These are phyloP conservation scores for Gypsophila paniculata DNA, from an alignment of 179 eudicot species.

Conservation along the genomic window DNA sequence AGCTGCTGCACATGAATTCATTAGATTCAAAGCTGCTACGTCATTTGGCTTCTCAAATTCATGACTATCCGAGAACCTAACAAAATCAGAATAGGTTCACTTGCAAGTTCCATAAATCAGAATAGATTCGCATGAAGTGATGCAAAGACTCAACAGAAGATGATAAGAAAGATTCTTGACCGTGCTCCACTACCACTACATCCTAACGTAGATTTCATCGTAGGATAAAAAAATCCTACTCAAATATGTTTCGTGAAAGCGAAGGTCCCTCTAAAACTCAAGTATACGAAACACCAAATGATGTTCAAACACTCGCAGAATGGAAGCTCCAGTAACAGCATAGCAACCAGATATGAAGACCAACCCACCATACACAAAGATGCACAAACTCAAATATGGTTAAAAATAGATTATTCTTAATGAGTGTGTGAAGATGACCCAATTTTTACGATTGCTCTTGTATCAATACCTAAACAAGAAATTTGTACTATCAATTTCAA, in stretches of 20 bases:
- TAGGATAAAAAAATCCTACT: constrained; percentile 1
- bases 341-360: neutral
- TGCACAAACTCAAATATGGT: neutral
- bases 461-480: neutral
- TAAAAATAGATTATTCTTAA: neutral
- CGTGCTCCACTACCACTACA: neutral
- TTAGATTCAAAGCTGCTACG: constrained; percentile 72
- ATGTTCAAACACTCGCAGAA: neutral
- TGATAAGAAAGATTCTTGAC: neutral
- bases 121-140: constrained; percentile 9
- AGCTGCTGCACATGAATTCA: constrained; percentile 87
- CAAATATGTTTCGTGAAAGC: neutral
- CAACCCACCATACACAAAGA: neutral
- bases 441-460: neutral
- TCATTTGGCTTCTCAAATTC: constrained; percentile 94
- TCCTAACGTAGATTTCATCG: constrained; percentile 1
- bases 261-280: neutral
- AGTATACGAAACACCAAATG: neutral
- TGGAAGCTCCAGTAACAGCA: neutral
- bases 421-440: neutral
- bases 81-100: constrained; percentile 30
- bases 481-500: neutral
- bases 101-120: constrained; percentile 23
- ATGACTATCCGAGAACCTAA: constrained; percentile 85
- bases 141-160: constrained; percentile 1